A percentile compares a stretch with the other conserved stretches of the same genome.
Conservation (phyloP, 257 asterid species). For the Cordia subcordata region DNA sequence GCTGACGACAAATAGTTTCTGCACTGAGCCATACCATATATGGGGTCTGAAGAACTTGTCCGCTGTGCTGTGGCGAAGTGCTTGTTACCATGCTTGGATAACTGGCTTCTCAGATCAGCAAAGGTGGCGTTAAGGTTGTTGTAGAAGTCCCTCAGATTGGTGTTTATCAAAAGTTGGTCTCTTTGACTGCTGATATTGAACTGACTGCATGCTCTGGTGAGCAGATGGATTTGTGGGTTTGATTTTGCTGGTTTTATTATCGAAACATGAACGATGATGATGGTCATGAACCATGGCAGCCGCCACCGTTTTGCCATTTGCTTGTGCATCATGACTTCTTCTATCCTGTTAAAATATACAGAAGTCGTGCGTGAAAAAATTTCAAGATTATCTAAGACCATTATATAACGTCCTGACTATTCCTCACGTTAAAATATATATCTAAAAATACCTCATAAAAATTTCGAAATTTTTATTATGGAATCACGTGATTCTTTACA, state of each 20-base stretch:
- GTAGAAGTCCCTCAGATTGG: no score
- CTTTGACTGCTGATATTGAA: conserved; percentile 42
- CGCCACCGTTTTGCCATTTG: conserved; percentile 2
- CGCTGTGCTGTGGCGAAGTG: conserved; percentile 69
- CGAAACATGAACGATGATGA: conserved; percentile 5
- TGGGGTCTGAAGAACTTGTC: conserved; percentile 58
- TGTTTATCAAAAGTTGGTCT: no score
- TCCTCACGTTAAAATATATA: no score
- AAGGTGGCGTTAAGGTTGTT: conserved; percentile 57
- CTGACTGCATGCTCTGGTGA: conserved; percentile 68
- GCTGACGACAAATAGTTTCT: conserved; percentile 49
- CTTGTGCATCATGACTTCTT: background rate
- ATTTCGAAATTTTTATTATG: no score
- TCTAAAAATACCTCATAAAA: no score
- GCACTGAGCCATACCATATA: conserved; percentile 73
- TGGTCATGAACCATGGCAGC: conserved; percentile 10
- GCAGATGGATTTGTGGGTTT: conserved; percentile 54
- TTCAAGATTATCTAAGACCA: no score
- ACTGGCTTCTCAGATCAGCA: conserved; percentile 45
- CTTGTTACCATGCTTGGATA: conserved; percentile 25
- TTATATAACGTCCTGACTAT: no score
- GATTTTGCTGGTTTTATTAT: conserved; percentile 20
- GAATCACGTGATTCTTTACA: no score
- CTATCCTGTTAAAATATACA: no score
- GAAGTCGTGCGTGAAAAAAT: no score